Percentiles rank a stretch among this genome's conserved stretches.
Evolutionary conservation across 129 eudicot genomes (phyloP).

Genomic region (Centrapalus pauciflorus): DNA sequence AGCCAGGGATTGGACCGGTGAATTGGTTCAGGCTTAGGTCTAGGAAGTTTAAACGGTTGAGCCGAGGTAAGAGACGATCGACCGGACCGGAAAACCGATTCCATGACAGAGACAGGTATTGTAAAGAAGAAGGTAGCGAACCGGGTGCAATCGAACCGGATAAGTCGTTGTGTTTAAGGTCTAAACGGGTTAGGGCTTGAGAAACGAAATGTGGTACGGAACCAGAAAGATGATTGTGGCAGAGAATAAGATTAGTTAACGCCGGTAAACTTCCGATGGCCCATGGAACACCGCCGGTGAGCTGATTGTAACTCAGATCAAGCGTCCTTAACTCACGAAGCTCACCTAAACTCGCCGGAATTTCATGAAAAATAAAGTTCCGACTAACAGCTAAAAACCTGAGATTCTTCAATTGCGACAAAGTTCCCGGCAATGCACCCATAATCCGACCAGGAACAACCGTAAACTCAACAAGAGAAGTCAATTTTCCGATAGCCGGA

Average conservation of each 20-base stretch:
- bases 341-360: conserved; percentile 57
- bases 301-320: conserved; percentile 77
- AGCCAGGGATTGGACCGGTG: conserved; percentile 63
- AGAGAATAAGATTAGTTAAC: conserved; percentile 50
- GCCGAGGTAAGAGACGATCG: conserved; percentile 33
- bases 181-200: conserved; percentile 43
- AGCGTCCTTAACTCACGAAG: conserved; percentile 51
- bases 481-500: conserved; percentile 62
- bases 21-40: conserved; percentile 79
- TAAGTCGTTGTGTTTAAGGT: conserved; percentile 64
- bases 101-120: conserved; percentile 69
- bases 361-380: conserved; percentile 60
- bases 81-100: conserved; percentile 77
- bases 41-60: conserved; percentile 57
- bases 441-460: conserved; percentile 72
- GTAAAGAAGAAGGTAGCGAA: conserved; percentile 51
- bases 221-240: conserved; percentile 64
- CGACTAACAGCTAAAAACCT: conserved; percentile 62
- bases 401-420: conserved; percentile 48
- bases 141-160: conserved; percentile 55
- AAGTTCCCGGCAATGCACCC: conserved; percentile 48
- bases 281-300: conserved; percentile 58
- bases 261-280: conserved; percentile 52
- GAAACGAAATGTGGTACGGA: conserved; percentile 47
- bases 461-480: conserved; percentile 50